Evolutionary conservation across 1,284 basidiomycete species (phyloP), one percentile per base, ranked within the genome.

Genomic region (Sutorius eximius): DNA sequence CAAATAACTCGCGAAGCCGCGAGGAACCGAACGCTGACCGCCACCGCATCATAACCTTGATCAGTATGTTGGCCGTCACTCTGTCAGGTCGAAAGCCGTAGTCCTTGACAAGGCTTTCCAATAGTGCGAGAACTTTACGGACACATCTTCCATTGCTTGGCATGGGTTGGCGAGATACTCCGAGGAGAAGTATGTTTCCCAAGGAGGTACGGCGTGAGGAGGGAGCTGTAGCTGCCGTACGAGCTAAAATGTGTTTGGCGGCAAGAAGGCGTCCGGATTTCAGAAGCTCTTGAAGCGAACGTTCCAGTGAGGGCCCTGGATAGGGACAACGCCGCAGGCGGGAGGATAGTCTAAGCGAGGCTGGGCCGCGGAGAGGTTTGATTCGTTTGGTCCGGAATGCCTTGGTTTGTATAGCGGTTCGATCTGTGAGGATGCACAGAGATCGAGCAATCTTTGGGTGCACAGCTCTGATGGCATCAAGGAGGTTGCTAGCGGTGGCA

Each of bases 41-140:
- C 80, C 81, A 83, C n/a, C 67, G 66, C 46, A 88, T 66, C 49
- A 84, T 67, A 4, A 74, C 76, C 63, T 83, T 85, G 56, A 87
- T 55, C 29, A 88, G 44, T 47, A 87, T 79, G 59, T 90, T 89
- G 52, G 80, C 67, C 8, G 88, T 88, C 36, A 87, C 74, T 16
- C 82, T 77, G 62, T 90, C 86, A 9, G 82, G 78, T 12, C 65
- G 65, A 63, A 87, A 85, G 5, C 65, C 74, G 42, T 75, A 71
- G 41, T 71, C 58, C 29, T 69, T 49, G 27, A 72, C 62, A 32
- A 87, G 73, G 29, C 70, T 57, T 33, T 73, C 67, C 56, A 80
- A 73, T 22, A 73, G 67, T 7, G 61, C 62, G 22, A 82, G 58
- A 13, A 80, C 58, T 55, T 72, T 73, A 22, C 75, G 73, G 18